Conservation (phyloP, 805 yeast species). For the Metschnikowia hibisci region DNA sequence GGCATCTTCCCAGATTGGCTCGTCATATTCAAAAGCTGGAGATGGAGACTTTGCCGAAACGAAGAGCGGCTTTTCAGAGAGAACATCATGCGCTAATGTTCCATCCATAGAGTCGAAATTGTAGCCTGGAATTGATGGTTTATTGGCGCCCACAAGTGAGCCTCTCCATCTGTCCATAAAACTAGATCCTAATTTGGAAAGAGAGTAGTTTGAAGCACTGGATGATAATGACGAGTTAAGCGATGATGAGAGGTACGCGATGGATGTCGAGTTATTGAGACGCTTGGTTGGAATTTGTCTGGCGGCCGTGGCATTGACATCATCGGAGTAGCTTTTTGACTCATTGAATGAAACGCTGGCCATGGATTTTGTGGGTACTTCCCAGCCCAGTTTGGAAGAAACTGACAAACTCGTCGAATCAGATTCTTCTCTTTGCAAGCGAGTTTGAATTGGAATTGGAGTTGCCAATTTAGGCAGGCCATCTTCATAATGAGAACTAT, state of each 20-base stretch:
- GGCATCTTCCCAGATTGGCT: constrained; percentile 14
- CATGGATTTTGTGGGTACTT: constrained; percentile 38
- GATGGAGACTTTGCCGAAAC: constrained; percentile 13
- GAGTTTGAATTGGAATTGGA: constrained; percentile 15
- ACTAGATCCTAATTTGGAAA: constrained; percentile 39
- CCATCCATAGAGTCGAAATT: constrained; percentile 9
- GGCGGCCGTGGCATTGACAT: constrained; percentile 20
- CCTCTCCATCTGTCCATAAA: constrained; percentile 45
- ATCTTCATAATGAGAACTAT: neutral
- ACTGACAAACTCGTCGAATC: constrained; percentile 18
- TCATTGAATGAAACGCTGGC: constrained; percentile 23
- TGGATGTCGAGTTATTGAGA: constrained; percentile 27
- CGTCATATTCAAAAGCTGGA: constrained; percentile 16
- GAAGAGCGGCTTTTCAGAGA: constrained; percentile 7
- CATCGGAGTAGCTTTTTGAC: constrained; percentile 15
- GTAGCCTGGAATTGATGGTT: constrained; percentile 2
- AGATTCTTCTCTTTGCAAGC: constrained; percentile 5
- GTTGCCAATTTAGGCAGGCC: neutral
- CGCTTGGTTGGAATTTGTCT: constrained; percentile 28
- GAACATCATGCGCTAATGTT: constrained; percentile 6
- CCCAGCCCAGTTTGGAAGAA: constrained; percentile 44
- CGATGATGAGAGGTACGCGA: constrained; percentile 41
- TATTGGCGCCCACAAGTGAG: constrained; percentile 21
- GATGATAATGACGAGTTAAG: constrained; percentile 37
- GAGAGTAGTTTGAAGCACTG: constrained; percentile 35